phyloP scores from a whole-genome alignment of 169 alveolate species.

The Miamiensis avidus region DNA sequence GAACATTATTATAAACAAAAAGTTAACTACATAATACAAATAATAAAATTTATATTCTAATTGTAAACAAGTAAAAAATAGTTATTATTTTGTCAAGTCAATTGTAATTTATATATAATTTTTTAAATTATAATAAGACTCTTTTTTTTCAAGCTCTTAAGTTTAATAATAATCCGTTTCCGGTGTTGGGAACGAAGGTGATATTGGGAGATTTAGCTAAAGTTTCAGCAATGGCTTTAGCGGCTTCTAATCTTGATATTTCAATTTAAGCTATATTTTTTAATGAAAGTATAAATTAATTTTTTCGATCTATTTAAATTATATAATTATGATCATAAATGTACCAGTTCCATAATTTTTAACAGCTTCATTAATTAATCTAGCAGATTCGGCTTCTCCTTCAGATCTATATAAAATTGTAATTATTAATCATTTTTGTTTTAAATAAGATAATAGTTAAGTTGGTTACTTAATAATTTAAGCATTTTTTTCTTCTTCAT shows the following conservation, averaged over 20 bases:
- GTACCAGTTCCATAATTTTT: slow-evolving; percentile 94
- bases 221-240: slow-evolving; percentile 95
- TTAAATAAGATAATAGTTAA: no score
- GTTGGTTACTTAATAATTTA: slow-evolving; percentile 21
- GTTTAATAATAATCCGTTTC: slow-evolving; percentile 36
- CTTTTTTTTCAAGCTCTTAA: slow-evolving; percentile 29
- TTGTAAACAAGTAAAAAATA: no score
- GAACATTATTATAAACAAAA: no score
- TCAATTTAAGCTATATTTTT: slow-evolving; percentile 65
- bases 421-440: no score
- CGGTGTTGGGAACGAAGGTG: slow-evolving; percentile 84
- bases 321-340: slow-evolving; percentile 17
- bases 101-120: no score
- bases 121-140: not conserved
- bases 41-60: no score
- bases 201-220: slow-evolving; percentile 92
- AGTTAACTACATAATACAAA: not conserved
- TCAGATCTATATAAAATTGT: slow-evolving; percentile 44
- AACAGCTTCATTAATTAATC: slow-evolving; percentile 92
- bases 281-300: not conserved
- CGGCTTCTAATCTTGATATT: slow-evolving; percentile 96
- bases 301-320: not conserved
- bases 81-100: no score
- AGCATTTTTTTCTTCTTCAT: slow-evolving; percentile 72
- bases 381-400: slow-evolving; percentile 75